Percentiles rank a stretch among this genome's conserved stretches.
Conservation (phyloP, 345 rosid species). For the Limnanthes douglasii region DNA sequence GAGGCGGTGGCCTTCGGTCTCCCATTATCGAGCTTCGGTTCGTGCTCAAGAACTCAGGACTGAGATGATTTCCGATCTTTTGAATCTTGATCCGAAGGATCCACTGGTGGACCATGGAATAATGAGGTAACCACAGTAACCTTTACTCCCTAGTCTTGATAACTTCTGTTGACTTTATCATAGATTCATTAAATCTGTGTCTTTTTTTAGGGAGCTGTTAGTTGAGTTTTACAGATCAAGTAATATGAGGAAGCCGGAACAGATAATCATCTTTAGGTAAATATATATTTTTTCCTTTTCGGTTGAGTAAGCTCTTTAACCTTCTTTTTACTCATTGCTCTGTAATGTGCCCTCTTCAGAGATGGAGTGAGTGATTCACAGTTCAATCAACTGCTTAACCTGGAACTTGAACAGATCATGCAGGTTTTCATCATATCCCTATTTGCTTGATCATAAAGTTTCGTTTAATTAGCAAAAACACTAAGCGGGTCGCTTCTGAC, state of each 20-base stretch:
- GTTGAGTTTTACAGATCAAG: conserved; percentile 53
- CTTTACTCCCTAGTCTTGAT: conserved; percentile 1
- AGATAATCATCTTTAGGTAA: conserved; percentile 84
- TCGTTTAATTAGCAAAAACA: too few relatives aligned
- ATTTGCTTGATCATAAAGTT: too few relatives aligned
- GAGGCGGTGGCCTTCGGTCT: conserved; percentile 57
- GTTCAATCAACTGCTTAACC: too few relatives aligned
- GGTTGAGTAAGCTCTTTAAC: too few relatives aligned
- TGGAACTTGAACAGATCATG: too few relatives aligned
- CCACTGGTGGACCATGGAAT: conserved; percentile 62
- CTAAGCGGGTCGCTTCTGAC: too few relatives aligned
- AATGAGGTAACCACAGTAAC: conserved; percentile 52
- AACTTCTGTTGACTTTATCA: neutral
- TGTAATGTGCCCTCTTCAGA: too few relatives aligned
- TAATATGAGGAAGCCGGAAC: conserved; percentile 39
- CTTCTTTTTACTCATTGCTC: too few relatives aligned
- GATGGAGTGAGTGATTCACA: too few relatives aligned
- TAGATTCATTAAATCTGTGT: neutral
- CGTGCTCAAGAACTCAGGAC: conserved; percentile 70
- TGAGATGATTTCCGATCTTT: conserved; percentile 84
- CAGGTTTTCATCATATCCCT: too few relatives aligned
- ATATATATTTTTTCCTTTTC: too few relatives aligned
- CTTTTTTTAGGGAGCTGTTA: conserved; percentile 43
- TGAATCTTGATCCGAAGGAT: conserved; percentile 44
- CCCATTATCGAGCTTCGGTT: conserved; percentile 82